Conservation (phyloP, 345 rosid genomes). For the Anastatica hierochuntica region DNA sequence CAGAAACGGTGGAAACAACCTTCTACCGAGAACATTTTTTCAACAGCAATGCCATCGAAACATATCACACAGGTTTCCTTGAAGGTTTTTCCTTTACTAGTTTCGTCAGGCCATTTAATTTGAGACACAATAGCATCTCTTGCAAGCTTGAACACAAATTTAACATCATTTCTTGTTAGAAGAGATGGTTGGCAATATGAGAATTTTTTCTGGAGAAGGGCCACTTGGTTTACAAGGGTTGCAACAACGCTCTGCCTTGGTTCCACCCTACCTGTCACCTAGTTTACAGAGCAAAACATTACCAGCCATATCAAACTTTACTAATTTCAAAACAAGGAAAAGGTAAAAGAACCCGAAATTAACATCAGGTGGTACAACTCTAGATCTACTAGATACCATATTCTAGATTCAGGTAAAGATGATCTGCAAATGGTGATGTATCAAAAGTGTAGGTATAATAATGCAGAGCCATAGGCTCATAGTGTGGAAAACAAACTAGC, state of each 20-base stretch:
- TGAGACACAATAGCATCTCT: slow-evolving; percentile 72
- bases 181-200: slow-evolving; percentile 27
- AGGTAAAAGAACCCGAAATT: too few relatives aligned
- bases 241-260: slow-evolving; percentile 36
- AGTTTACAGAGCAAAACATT: slow-evolving; percentile 7
- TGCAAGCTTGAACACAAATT: slow-evolving; percentile 55
- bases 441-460: too few relatives aligned
- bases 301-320: neutral
- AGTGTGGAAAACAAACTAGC: too few relatives aligned
- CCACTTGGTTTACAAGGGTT: slow-evolving; percentile 35
- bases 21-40: slow-evolving; percentile 50
- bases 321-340: neutral
- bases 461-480: too few relatives aligned
- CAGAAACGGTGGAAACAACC: slow-evolving; percentile 70
- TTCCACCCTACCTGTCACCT: slow-evolving; percentile 43
- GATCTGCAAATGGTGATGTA: too few relatives aligned
- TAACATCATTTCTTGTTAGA: slow-evolving; percentile 34
- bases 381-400: neutral
- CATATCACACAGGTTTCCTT: slow-evolving; percentile 68
- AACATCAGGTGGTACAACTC: neutral
- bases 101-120: slow-evolving; percentile 38
- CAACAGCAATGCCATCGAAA: slow-evolving; percentile 45
- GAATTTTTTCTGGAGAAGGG: slow-evolving; percentile 37
- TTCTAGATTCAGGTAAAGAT: neutral
- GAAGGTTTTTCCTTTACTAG: slow-evolving; percentile 30